Evolutionary conservation across 176 grass and related monocot genomes (phyloP).

Genomic region (Ananas comosus): DNA sequence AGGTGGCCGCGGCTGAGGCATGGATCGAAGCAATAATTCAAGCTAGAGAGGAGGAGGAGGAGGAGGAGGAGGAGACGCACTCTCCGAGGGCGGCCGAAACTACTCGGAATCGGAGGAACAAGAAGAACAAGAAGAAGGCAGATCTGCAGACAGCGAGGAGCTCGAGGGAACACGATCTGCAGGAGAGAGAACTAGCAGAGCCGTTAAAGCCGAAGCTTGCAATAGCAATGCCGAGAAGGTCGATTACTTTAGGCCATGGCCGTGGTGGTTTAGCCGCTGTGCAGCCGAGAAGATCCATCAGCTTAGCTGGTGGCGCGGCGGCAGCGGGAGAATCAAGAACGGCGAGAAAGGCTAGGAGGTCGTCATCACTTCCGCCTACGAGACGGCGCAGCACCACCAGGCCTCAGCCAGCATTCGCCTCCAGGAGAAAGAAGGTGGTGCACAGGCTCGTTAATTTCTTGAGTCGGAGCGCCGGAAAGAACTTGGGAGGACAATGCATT

Average conservation of each 20-base stretch:
- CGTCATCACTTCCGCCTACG: background rate
- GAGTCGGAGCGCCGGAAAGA: background rate
- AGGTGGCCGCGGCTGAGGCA: conserved; percentile 8
- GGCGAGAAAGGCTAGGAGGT: background rate
- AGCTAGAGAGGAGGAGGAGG: background rate
- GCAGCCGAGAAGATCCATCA: no score
- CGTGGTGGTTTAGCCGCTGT: background rate
- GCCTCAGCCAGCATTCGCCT: background rate
- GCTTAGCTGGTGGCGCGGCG: background rate
- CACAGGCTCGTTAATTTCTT: background rate
- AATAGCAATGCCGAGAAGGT: conserved; percentile 12
- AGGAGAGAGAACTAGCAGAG: background rate
- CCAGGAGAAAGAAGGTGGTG: background rate
- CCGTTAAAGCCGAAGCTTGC: conserved; percentile 1
- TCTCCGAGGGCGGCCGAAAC: no score
- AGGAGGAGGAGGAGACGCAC: background rate
- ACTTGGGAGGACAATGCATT: background rate
- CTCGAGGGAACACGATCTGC: background rate
- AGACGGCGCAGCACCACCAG: background rate
- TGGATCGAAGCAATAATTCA: conserved; percentile 4
- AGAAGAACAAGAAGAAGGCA: background rate
- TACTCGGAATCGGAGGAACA: background rate
- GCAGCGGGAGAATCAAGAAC: background rate
- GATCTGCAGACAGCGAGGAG: background rate
- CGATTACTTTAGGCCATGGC: background rate